Evolutionary conservation across 148 eudicot species (phyloP), one percentile per base, ranked within the genome.

Genomic region (Cornus florida): DNA sequence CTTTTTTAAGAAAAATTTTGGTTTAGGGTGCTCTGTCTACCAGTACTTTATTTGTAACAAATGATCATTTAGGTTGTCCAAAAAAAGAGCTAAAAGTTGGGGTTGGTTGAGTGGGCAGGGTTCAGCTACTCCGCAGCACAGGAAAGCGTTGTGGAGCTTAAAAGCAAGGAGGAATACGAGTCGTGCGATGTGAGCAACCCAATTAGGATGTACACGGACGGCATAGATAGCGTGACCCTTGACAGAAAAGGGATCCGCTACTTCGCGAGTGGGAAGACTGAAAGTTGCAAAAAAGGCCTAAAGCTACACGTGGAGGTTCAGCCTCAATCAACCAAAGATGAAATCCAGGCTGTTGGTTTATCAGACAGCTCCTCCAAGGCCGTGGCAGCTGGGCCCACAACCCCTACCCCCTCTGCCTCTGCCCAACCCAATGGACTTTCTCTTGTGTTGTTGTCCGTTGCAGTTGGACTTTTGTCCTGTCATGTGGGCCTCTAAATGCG

Each of bases 181-280:
- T 81, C 91, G 24, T 94, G 98, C 69, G 88, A 92, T 80, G 68
- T 94, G 48, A 77, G 80, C 32, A 91, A 92, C 80, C 97, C 97
- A 13, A 90, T 90, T 76, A 91, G 43, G 84, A 90, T 88, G 93
- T 89, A 86, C 80, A 90, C 93, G 16, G 89, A 87, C 60, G 91
- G 89, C 80, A 43, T 87, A 60, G 85, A 88, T 60, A 82, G 83
- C 33, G 76, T 92, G 22, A 31, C 80, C 2, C 95, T 94, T 2
- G 81, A 90, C 28, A 69, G 69, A 66, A 91, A 87, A 87, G 95
- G 95, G 13, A 77, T 70, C 73, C 92, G 97, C 73, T 94, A 90
- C 92, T 94, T 94, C 82, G 84, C 88, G 10, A 94, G 97, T 38
- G 89, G 89, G 11, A 87, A 85, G 72, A 20, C 73, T 20, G 84